Percentiles rank a stretch among this genome's conserved stretches.
phyloP scores from a whole-genome alignment of 148 eudicot genomes.

The Dianthus caryophyllus region DNA sequence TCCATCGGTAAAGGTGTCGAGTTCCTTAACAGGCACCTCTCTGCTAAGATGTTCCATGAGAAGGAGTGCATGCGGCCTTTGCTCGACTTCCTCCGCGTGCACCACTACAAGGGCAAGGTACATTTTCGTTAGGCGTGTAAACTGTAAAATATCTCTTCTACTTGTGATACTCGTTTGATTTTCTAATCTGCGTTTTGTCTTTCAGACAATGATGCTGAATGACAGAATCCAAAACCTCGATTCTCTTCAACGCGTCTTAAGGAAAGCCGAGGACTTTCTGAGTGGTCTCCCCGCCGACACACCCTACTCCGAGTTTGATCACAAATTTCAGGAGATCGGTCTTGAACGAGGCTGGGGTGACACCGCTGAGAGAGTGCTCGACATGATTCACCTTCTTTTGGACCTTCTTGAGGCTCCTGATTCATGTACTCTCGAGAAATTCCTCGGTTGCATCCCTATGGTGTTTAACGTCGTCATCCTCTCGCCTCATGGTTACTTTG shows the following conservation, averaged over 20 bases:
- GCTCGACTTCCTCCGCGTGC: constrained; percentile 75
- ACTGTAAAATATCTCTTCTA: neutral
- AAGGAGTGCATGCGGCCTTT: constrained; percentile 93
- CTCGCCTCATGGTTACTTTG: constrained; percentile 98
- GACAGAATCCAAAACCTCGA: constrained; percentile 72
- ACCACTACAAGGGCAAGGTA: constrained; percentile 94
- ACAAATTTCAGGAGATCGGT: constrained; percentile 84
- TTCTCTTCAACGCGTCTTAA: constrained; percentile 58
- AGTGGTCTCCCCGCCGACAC: constrained; percentile 56
- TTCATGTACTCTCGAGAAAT: constrained; percentile 83
- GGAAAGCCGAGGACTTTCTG: constrained; percentile 82
- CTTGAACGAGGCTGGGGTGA: constrained; percentile 98
- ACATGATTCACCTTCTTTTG: constrained; percentile 78
- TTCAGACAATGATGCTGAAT: constrained; percentile 89
- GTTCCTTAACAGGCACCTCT: constrained; percentile 93
- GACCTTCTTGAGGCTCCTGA: constrained; percentile 99
- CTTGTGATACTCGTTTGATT: neutral
- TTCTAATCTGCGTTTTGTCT: constrained; percentile 5
- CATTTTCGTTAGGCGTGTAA: neutral
- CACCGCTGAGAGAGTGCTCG: constrained; percentile 63
- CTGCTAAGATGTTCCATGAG: constrained; percentile 98
- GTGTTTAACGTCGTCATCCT: constrained; percentile 96
- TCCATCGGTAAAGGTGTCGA: constrained; percentile 97
- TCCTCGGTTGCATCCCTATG: constrained; percentile 87
- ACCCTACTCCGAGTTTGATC: constrained; percentile 69